phyloP scores from a whole-genome alignment of 2,329 filamentous ascomycete genomes.

The Calonectria multiphialidica region DNA sequence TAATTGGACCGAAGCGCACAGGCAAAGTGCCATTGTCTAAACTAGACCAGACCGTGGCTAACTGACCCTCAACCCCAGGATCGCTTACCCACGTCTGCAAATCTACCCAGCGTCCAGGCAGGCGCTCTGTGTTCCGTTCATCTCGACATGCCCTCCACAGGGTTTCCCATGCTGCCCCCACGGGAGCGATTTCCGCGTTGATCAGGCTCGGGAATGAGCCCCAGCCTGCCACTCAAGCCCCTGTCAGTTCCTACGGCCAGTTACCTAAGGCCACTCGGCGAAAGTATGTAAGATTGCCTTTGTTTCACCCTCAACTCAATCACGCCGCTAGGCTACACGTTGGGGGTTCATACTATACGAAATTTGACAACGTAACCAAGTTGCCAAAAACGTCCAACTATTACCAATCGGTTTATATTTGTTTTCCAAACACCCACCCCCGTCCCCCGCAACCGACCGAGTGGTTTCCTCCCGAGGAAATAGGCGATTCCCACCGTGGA shows the following conservation, averaged over 20 bases:
- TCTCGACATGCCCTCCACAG: neutral
- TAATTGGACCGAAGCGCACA: neutral
- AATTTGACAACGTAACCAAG: neutral
- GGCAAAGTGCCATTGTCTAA: neutral
- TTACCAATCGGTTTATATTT: neutral
- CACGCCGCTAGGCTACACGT: neutral
- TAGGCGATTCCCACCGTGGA: neutral
- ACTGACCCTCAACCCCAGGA: neutral
- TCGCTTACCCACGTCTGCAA: neutral
- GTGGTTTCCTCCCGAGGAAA: neutral
- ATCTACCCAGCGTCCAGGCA: neutral
- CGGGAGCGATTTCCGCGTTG: conserved; percentile 7
- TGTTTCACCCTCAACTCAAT: conserved; percentile 8
- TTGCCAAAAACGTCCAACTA: neutral
- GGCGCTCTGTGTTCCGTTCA: neutral
- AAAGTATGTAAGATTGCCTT: conserved; percentile 13
- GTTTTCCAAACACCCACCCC: neutral
- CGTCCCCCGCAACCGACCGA: neutral
- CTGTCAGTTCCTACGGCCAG: conserved; percentile 1
- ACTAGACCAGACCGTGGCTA: neutral
- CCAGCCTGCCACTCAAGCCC: conserved; percentile 1
- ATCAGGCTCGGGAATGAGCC: neutral
- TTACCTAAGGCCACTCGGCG: neutral
- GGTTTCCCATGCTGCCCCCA: neutral
- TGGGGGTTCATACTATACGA: neutral